Conservation (phyloP, 768 basidiomycete species). For the Podaxis mareebaensis region DNA sequence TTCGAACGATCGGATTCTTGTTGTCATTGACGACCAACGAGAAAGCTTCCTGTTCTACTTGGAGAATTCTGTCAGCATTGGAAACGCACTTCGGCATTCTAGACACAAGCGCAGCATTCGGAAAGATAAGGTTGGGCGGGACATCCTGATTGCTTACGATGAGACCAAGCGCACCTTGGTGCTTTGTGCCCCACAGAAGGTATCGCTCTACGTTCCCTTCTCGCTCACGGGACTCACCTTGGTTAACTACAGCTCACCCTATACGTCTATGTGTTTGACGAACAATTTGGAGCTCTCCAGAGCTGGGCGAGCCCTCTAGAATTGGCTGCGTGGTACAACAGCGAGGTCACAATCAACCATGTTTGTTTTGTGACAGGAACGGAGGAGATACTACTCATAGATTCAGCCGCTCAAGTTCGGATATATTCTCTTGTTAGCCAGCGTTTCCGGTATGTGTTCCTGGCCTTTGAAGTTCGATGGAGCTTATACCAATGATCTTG, state of each 20-base stretch:
- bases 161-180: slow-evolving; percentile 51
- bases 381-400: slow-evolving; percentile 55
- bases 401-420: slow-evolving; percentile 41
- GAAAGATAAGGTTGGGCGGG: slow-evolving; percentile 44
- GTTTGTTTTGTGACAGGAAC: slow-evolving; percentile 48
- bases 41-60: slow-evolving; percentile 39
- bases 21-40: slow-evolving; percentile 37
- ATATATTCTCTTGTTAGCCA: slow-evolving; percentile 55
- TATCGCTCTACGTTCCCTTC: slow-evolving; percentile 16
- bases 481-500: slow-evolving; percentile 24
- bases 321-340: slow-evolving; percentile 44
- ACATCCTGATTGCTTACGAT: slow-evolving; percentile 49
- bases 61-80: slow-evolving; percentile 33
- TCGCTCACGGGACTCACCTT: background rate
- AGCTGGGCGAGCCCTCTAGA: slow-evolving; percentile 41
- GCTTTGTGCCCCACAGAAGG: slow-evolving; percentile 45
- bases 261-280: slow-evolving; percentile 50
- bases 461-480: background rate
- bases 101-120: slow-evolving; percentile 35
- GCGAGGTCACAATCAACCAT: slow-evolving; percentile 10
- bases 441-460: slow-evolving; percentile 47
- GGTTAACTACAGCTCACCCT: slow-evolving; percentile 31
- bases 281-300: slow-evolving; percentile 42
- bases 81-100: slow-evolving; percentile 27
- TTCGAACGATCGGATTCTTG: slow-evolving; percentile 36